Conservation (phyloP, 768 basidiomycete genomes). For the Trichaptum fuscoviolaceum region DNA sequence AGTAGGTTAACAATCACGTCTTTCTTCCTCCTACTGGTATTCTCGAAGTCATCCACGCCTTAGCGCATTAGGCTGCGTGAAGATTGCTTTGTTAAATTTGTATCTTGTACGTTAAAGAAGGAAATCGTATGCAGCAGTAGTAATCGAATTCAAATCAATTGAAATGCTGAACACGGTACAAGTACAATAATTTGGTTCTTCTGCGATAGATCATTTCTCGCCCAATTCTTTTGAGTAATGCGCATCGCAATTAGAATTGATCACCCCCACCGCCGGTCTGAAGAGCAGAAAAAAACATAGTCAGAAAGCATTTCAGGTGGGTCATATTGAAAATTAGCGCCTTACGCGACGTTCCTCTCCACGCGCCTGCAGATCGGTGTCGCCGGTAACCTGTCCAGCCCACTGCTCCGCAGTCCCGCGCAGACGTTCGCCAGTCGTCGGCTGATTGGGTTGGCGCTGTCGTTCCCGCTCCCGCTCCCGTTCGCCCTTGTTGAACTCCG, state of each 20-base stretch:
- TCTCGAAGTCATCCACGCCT: not conserved
- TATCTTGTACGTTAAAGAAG: not conserved
- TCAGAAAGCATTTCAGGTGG: not conserved
- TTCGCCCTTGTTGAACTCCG: not conserved
- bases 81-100: not conserved
- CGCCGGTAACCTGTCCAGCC: not conserved
- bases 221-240: not conserved
- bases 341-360: conserved; percentile 3
- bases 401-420: not conserved
- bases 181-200: not conserved
- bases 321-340: not conserved
- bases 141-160: not conserved
- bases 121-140: not conserved
- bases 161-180: not conserved
- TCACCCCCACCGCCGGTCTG: not conserved
- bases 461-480: not conserved
- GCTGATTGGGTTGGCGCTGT: not conserved
- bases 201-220: not conserved
- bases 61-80: not conserved
- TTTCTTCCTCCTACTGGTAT: too few relatives aligned
- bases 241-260: too few relatives aligned
- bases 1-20: too few relatives aligned
- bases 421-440: not conserved
- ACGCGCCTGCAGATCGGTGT: not conserved
- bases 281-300: not conserved